Evolutionary conservation across 331 rosid species (phyloP), one percentile per base, ranked within the genome.

Genomic region (Phaseolus coccineus): DNA sequence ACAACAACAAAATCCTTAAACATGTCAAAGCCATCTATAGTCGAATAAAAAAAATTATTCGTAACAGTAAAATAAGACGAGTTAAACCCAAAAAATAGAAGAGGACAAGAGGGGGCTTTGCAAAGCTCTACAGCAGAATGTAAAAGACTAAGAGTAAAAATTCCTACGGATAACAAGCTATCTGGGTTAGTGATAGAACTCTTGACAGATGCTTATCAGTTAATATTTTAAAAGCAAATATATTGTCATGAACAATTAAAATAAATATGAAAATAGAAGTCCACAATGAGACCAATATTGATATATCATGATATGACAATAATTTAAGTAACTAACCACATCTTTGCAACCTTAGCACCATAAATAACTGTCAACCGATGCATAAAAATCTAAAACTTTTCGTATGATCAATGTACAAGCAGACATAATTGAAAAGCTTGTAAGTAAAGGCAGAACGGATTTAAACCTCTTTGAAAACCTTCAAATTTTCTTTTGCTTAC

Each of bases 1-100:
- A 47, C 68, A 61, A 61, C 42, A 61, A 61, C 24, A 61, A 61
- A 30, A 61, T 10, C 11, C 24, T 61, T 61, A 14, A 30, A 78
- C 97, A 91, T 75, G 86, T 80, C 91, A 90, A 74, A 73, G 97
- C 91, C 93, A 93, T 93, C 97, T 92, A 65, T 51, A 47, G 40
- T 65, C 6, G 56, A 58, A 55, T 56, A 77, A 31, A 80, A 33
- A 39, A 2, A 16, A 31, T 77, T 46, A 80, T 8, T 76, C 14
- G 52, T 14, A 15, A n/a, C 44, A 13, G 52, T n/a, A 76, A 73
- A 76, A 30, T 75, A 61, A 56, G 48, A 37, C 35, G 8, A 78
- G 40, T 62, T 35, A 25, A 79, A 33, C 56, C 56, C 58, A 51
- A 28, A 24, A 31, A 63, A 50, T 13, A 27, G 30, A 78, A 30